These are phyloP conservation scores for Fagopyrum tataricum DNA, from an alignment of 148 eudicot species.

Conservation along the genomic window DNA sequence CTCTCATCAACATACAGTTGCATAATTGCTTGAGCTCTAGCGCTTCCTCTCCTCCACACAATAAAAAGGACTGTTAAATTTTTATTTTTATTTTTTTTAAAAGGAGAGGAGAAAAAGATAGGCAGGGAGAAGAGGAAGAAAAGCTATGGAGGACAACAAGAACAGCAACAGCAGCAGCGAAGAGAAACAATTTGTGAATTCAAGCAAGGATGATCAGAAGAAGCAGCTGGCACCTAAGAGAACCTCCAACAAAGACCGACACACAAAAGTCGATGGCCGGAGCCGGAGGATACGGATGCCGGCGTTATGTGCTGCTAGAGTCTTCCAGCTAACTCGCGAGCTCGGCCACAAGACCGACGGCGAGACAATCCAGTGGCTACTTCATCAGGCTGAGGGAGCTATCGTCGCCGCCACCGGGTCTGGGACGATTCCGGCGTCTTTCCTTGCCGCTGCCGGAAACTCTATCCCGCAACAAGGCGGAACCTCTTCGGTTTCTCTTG, in stretches of 20 bases:
- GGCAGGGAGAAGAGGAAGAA: background rate
- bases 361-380: constrained; percentile 3
- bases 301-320: background rate
- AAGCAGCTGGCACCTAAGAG: background rate
- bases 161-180: constrained; percentile 2
- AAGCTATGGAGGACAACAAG: constrained; percentile 5
- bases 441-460: constrained; percentile 37
- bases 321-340: constrained; percentile 8
- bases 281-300: constrained; percentile 11
- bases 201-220: background rate
- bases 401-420: constrained; percentile 8
- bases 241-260: constrained; percentile 6
- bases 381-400: background rate
- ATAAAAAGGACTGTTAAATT: background rate
- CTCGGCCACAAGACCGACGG: constrained; percentile 11
- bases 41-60: constrained; percentile 8
- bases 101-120: background rate
- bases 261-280: constrained; percentile 6
- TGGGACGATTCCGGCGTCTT: constrained; percentile 19
- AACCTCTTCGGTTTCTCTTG: constrained; percentile 31
- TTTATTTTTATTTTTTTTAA: background rate
- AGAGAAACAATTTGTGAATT: background rate
- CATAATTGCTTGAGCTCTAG: background rate
- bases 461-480: constrained; percentile 31
- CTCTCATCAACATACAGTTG: constrained; percentile 1